Evolutionary conservation across 495 filamentous ascomycete species (phyloP).

Genomic region (Evernia prunastri): DNA sequence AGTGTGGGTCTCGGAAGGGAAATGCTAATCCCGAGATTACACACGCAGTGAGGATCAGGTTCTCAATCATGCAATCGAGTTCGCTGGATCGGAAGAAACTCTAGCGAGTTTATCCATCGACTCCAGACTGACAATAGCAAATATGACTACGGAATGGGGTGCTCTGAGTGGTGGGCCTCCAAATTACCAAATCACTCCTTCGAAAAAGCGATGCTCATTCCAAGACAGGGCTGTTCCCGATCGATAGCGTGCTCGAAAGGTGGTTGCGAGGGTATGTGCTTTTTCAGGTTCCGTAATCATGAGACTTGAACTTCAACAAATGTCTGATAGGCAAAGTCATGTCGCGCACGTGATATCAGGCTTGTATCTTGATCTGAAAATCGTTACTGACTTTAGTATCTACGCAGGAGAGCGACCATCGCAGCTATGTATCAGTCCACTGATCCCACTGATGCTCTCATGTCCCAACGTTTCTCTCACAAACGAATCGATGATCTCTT

Average conservation of each 20-base stretch:
- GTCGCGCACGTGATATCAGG: too few species aligned
- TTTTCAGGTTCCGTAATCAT: not conserved
- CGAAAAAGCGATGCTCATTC: not conserved
- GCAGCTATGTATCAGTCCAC: constrained; percentile 49
- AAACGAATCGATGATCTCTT: constrained; percentile 65
- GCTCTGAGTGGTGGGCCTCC: constrained; percentile 46
- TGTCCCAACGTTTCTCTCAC: constrained; percentile 56
- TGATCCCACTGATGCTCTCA: constrained; percentile 23
- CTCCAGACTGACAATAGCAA: constrained; percentile 58
- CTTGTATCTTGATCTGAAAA: too few species aligned
- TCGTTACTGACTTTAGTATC: too few species aligned
- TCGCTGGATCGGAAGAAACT: constrained; percentile 72
- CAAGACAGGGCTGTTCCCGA: constrained; percentile 59
- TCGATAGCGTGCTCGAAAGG: constrained; percentile 62
- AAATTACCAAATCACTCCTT: not conserved
- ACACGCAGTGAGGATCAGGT: constrained; percentile 62
- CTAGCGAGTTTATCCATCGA: constrained; percentile 70
- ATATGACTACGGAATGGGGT: constrained; percentile 97
- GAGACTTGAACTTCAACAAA: not conserved
- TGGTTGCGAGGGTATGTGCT: constrained; percentile 56
- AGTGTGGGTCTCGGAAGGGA: too few species aligned
- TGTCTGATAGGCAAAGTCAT: not conserved
- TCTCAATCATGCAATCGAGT: constrained; percentile 89
- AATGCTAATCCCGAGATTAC: too few species aligned
- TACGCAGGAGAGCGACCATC: constrained; percentile 56